Evolutionary conservation across 176 grass and related monocot genomes (phyloP).

Genomic region (Eragrostis nindensis): DNA sequence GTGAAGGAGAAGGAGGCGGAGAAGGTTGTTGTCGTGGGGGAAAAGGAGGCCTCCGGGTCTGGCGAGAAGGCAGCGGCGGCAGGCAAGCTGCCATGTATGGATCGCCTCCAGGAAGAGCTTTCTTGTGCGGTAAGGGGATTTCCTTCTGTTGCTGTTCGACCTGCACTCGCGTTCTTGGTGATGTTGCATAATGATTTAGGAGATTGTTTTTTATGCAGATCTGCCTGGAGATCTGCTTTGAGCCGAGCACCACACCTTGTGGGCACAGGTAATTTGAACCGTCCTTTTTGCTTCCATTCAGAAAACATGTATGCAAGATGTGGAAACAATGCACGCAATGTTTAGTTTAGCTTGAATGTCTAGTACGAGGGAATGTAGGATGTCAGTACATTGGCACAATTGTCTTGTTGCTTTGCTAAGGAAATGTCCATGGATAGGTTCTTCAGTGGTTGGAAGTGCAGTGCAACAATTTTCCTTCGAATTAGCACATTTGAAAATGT

Average conservation of each 20-base stretch:
- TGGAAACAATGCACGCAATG: neutral
- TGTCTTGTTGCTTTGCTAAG: neutral
- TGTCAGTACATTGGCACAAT: neutral
- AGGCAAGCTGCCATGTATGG: conserved; percentile 61
- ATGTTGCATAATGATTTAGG: conserved; percentile 21
- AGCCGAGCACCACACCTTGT: conserved; percentile 37
- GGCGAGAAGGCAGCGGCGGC: conserved; percentile 25
- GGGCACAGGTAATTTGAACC: conserved; percentile 33
- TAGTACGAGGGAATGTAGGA: neutral
- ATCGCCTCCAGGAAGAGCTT: conserved; percentile 85
- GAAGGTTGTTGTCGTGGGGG: conserved; percentile 24
- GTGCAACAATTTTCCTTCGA: neutral
- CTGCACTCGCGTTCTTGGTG: neutral
- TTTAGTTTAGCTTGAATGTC: neutral
- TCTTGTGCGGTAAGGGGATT: conserved; percentile 74
- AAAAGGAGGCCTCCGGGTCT: conserved; percentile 26
- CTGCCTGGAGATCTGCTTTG: conserved; percentile 88
- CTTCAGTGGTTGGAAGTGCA: neutral
- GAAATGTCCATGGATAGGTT: neutral
- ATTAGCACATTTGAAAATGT: neutral
- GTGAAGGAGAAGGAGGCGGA: conserved; percentile 29
- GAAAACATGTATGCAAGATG: neutral
- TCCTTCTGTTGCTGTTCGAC: neutral
- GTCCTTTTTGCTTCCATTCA: neutral
- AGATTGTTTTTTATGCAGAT: conserved; percentile 53